These are phyloP conservation scores for Dipodascopsis uninucleata DNA, from an alignment of 805 yeast species.

Conservation along the genomic window DNA sequence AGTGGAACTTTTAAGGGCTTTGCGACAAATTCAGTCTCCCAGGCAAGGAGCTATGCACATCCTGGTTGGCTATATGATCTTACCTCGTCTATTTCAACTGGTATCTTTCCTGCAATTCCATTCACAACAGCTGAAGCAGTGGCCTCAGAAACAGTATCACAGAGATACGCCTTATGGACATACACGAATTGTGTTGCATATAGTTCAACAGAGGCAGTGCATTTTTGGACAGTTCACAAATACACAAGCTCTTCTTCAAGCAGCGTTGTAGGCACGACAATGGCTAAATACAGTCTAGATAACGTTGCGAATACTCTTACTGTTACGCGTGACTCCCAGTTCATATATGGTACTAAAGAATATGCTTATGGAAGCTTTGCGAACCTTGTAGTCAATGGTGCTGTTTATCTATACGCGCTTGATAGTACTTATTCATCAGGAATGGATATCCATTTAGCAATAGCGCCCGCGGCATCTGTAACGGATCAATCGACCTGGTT, in stretches of 20 bases:
- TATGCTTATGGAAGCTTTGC: slow-evolving; percentile 16
- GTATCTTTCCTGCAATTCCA: slow-evolving; percentile 8
- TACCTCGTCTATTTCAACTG: slow-evolving; percentile 1
- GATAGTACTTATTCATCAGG: slow-evolving; percentile 4
- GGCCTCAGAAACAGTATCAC: not conserved
- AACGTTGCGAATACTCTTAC: slow-evolving; percentile 4
- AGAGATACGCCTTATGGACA: slow-evolving; percentile 17
- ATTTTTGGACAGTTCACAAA: slow-evolving; percentile 13
- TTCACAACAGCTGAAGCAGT: slow-evolving; percentile 9
- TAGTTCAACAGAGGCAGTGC: slow-evolving; percentile 10
- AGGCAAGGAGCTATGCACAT: slow-evolving; percentile 4
- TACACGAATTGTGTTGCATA: slow-evolving; percentile 18
- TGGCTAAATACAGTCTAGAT: slow-evolving; percentile 10
- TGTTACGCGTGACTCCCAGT: slow-evolving; percentile 11
- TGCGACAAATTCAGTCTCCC: slow-evolving; percentile 6
- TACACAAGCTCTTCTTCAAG: not conserved
- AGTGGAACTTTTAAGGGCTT: slow-evolving; percentile 6
- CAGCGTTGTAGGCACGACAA: slow-evolving; percentile 4
- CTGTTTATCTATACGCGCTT: slow-evolving; percentile 13
- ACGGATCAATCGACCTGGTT: slow-evolving; percentile 6
- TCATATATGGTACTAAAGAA: not conserved
- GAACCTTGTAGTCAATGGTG: slow-evolving; percentile 12
- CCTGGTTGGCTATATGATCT: slow-evolving; percentile 12
- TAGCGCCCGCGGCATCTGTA: slow-evolving; percentile 2
- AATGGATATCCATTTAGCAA: slow-evolving; percentile 13